Conservation (phyloP, 352 stramenopile genomes). For the Phytopythium chamaehyphon region DNA sequence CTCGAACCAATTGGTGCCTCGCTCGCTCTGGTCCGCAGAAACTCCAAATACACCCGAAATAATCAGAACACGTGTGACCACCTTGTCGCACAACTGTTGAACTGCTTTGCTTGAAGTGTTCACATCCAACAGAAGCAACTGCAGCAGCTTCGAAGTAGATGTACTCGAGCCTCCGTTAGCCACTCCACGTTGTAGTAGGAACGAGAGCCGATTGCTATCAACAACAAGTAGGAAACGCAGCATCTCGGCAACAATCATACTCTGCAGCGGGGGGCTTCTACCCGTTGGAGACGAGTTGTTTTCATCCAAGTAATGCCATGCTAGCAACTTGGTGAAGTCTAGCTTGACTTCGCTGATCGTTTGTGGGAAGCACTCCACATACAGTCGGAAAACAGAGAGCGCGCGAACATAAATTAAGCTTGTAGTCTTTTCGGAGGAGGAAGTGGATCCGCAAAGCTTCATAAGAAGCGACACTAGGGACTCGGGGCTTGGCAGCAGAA, state of each 20-base stretch:
- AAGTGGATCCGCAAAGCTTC: constrained; percentile 50
- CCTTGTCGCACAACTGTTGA: constrained; percentile 32
- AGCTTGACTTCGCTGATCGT: constrained; percentile 80
- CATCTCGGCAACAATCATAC: constrained; percentile 65
- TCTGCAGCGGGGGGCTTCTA: constrained; percentile 26
- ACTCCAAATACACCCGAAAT: constrained; percentile 53
- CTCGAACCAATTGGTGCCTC: background rate
- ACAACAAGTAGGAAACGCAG: constrained; percentile 61
- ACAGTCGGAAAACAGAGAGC: constrained; percentile 71
- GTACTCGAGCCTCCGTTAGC: constrained; percentile 15
- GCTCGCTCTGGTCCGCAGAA: constrained; percentile 4
- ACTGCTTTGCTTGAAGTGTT: constrained; percentile 29
- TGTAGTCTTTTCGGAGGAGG: constrained; percentile 18
- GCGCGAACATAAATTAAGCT: constrained; percentile 72
- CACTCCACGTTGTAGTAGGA: constrained; percentile 30
- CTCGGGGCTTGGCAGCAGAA: constrained; percentile 71
- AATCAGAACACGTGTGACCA: constrained; percentile 53
- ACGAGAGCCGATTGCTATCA: constrained; percentile 49
- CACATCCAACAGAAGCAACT: constrained; percentile 61
- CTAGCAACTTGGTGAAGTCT: constrained; percentile 81
- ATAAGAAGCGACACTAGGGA: constrained; percentile 74
- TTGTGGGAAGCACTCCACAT: constrained; percentile 67
- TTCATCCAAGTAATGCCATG: constrained; percentile 46
- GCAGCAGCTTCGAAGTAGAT: constrained; percentile 47
- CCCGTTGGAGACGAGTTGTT: background rate